Evolutionary conservation across 176 grass and related monocot genomes (phyloP), one percentile per base, ranked within the genome.

Genomic region (Triticum turgidum): DNA sequence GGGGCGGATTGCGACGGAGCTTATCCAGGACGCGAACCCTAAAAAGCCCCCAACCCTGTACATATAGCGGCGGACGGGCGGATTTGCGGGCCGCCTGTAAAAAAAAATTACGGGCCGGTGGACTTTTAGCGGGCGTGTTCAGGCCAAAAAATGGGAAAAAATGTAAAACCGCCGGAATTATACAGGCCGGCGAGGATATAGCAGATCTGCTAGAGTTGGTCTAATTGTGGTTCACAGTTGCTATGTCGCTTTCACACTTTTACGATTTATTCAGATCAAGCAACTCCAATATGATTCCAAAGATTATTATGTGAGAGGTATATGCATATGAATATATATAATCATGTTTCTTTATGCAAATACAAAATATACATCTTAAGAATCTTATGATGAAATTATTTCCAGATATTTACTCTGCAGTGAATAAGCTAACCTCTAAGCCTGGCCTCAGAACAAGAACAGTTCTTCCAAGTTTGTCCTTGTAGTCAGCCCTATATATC

Each of bases 401-500:
- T 70, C 24, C 22, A 81, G 51, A 75, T 63, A 49, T 79, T 79
- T 54, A 17, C 44, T 73, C 13, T 63, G 5, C 11, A n/a, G 2
- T 1, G 29, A 68, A 13, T 34, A n/a, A 39, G 15, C 82, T 63
- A 83, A 95, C 94, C 94, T 93, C 89, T 87, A 93, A 86, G 18
- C 94, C 91, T 85, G 91, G 91, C 45, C 94, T 93, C 82, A 95
- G 69, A 39, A 95, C 81, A 93, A 95, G 94, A 91, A 95, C 94
- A 87, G 91, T 70, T 87, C 94, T 93, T 72, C 94, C 94, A 87
- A 83, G 76, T 82, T 89, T 95, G 73, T 95, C 94, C 41, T 87
- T 84, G 84, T 95, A 93, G 80, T 93, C 89, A 61, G 94, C 91
- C 74, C 94, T 89, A 35, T 95, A 93, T 77, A 93, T 93, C 59